Percentiles rank a stretch among this genome's conserved stretches.
phyloP scores from a whole-genome alignment of 2,329 filamentous ascomycete genomes.

The Colletotrichum tamarilloi region DNA sequence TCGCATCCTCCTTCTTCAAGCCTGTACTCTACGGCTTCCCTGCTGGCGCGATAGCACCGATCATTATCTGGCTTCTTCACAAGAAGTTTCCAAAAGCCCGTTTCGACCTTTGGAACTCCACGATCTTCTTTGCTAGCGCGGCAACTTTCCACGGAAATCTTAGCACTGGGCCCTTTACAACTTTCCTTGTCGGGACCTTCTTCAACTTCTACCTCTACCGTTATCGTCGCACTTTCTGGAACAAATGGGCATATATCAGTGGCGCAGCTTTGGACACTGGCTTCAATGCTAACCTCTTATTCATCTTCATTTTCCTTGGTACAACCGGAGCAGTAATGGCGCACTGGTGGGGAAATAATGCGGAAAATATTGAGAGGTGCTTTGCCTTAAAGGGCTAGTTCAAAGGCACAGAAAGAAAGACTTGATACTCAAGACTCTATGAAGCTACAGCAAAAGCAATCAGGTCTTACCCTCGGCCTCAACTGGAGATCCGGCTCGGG shows the following conservation, averaged over 20 bases:
- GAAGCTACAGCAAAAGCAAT: neutral
- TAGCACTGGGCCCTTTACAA: conserved; percentile 68
- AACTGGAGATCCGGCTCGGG: neutral
- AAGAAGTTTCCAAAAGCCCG: conserved; percentile 62
- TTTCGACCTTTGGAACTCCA: conserved; percentile 69
- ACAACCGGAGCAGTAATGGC: conserved; percentile 68
- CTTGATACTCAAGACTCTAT: neutral
- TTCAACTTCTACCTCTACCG: conserved; percentile 70
- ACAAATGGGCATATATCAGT: conserved; percentile 70
- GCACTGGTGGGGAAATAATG: conserved; percentile 72
- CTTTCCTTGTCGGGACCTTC: conserved; percentile 68
- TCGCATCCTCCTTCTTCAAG: conserved; percentile 57
- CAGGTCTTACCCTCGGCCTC: neutral
- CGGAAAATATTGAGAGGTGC: conserved; percentile 65
- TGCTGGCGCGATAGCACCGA: conserved; percentile 57
- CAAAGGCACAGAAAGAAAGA: neutral
- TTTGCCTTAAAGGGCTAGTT: conserved; percentile 56
- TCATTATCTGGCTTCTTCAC: conserved; percentile 63
- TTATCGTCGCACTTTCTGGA: conserved; percentile 66
- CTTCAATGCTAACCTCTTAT: conserved; percentile 70
- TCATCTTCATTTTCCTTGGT: conserved; percentile 70
- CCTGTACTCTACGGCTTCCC: conserved; percentile 65
- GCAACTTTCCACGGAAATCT: conserved; percentile 70
- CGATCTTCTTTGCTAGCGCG: conserved; percentile 69
- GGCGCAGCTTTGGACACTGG: conserved; percentile 71